Base-by-base conservation (phyloP, 805 yeast species). In the Hanseniaspora pseudoguilliermondii region DNA sequence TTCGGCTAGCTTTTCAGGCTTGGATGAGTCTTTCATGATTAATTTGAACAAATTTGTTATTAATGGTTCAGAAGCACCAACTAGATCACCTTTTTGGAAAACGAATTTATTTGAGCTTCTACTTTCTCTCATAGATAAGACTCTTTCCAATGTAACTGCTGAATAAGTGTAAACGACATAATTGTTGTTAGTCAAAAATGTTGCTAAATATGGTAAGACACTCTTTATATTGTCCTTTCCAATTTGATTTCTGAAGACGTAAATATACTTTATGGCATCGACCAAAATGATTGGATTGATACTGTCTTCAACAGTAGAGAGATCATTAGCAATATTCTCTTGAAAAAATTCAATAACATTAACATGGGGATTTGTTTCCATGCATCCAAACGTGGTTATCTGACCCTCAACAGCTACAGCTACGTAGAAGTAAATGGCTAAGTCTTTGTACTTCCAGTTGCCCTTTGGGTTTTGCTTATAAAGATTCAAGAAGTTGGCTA, bases 1-100 rank as follows among this genome's bases (percentile, higher is more conserved):
- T 65, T 93, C 97, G 0, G 97, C 89, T 52, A 95, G 72, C 65
- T 89, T 91, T 66, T 89, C 97, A 0, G 97, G 97, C 0, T 87
- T 71, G 2, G 72, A 67, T 10, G 78, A 75, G 57, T 78, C 78
- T 57, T 74, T 73, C 56, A 83, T 72, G 48, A 91, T 83, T 49
- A 87, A 74, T 39, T 75, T 71, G 62, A 93, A 84, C 47, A 91
- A 72, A 58, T 78, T 82, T 39, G 75, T 75, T 51, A 91, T 71
- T 46, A 91, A 69, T 29, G 80, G 80, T 59, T 79, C 76, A 1
- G 80, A 75, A 53, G 83, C 76, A 2, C 83, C 78, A 35, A 80
- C 75, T 23, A 95, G 73, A 68, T 93, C 98, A 10, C 66, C 64
- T 65, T 87, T 87, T 62, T 74, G 76, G 66, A 93, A 89, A 58